Evolutionary conservation across 2,329 filamentous ascomycete genomes (phyloP), one percentile per base, ranked within the genome.

Genomic region (Cryphonectria naterciae): DNA sequence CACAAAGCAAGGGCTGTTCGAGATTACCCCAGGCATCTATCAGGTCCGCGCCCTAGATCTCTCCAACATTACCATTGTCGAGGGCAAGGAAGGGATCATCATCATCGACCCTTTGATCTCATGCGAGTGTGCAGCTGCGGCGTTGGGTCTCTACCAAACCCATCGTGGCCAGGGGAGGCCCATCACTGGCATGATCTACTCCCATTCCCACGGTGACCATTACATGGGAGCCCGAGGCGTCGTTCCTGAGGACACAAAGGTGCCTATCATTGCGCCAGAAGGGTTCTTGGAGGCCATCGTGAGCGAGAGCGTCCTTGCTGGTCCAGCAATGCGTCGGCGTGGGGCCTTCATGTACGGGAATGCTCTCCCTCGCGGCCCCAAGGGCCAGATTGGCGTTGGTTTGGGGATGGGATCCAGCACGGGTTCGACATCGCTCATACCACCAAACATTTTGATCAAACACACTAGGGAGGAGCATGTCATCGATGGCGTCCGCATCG

Each of bases 191-290:
- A 71, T 83, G 61, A 77, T 83, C n/a, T 83, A 83, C 73, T 79
- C 81, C 7, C 82, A 84, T 69, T 81, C 77, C 2, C 81, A 83
- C 72, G 77, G 65, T 17, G 82, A 83, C 68, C 81, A 83, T 70
- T 83, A 78, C 22, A 82, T 81, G 43, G 77, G 74, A 1, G 68
- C 69, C 46, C 32, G 58, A 25, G 78, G 75, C 25, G 70, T 77
- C 43, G 39, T 76, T 32, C 67, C 70, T 25, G 58, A 72, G 61
- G 73, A 28, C 37, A 73, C n/a, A 28, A 75, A 68, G 17, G 68
- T 73, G 54, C 72, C 71, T 0, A 77, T 81, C 61, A 73, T 81
- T 17, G 81, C 77, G 0, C 81, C 82, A 0, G 77, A 80, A 52
- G 80, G 80, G 1, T 84, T 84, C 68, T 75, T 83, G 41, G 79